Base-by-base conservation (phyloP, 2,329 filamentous ascomycete species). In the Diaporthe sp. region DNA sequence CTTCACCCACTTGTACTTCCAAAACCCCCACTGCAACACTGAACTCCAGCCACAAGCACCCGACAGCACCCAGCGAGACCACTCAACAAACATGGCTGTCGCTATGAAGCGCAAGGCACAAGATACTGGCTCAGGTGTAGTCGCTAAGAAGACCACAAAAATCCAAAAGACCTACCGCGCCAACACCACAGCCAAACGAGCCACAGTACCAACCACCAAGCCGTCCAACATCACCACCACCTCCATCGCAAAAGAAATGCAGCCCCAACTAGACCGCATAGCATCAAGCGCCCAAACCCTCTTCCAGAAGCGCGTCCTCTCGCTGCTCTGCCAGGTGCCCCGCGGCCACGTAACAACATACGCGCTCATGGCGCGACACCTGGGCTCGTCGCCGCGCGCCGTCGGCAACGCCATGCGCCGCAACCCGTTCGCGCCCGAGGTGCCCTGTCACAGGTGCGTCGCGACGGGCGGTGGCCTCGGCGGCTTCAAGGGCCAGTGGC, bases 391-490 rank as follows among this genome's bases (percentile, higher is more conserved):
- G 4, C 93, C 94, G 2, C 88, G 94, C 55, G 94, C 94, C 0
- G 90, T 97, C 7, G 94, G 94, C 22, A 95, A 94, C 75, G 94
- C 94, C 2, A 86, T 97, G 80, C 89, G 93, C 25, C 86, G 89
- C 13, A 97, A 97, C 81, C 95, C 95, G 0, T 97, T 96, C 79
- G 95, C 95, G 19, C 95, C 95, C 0, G 88, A 90, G 45, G 93
- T 96, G 6, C 95, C 95, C 1, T 97, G 95, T 76, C 95, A 97
- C 83, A 89, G 95, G 13, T 93, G 96, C 30, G 89, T 97, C 61
- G 93, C 94, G 8, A 92, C 91, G 54, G 92, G 92, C 69, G 92
- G 94, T 17, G 87, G 87, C n/a, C 82, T 95, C 30, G 93, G 93
- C 55, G 92, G 93, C 0, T 95, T 94, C 85, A 91, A 92, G 82